These are phyloP conservation scores for Brassica cretica DNA, from an alignment of 345 rosid species.

Conservation along the genomic window DNA sequence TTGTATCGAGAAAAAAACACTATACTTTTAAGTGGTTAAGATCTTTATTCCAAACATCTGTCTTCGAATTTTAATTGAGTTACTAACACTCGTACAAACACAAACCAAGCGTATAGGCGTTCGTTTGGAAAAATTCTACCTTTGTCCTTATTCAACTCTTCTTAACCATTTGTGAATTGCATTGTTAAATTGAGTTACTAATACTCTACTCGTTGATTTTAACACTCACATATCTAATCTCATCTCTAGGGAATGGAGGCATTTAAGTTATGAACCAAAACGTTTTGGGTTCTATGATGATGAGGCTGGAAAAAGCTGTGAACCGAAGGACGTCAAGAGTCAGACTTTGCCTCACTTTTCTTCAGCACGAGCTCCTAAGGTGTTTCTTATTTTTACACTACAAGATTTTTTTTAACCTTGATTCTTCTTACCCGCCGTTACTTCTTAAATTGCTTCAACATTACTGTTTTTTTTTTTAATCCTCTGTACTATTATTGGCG, in stretches of 20 bases:
- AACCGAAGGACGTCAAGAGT: slow-evolving; percentile 25
- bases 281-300: slow-evolving; percentile 48
- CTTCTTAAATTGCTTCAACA: not conserved
- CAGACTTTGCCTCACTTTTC: slow-evolving; percentile 74
- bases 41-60: not conserved
- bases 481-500: slow-evolving; percentile 13
- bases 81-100: not conserved
- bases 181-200: not conserved
- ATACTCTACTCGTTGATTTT: not conserved
- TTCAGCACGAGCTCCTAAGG: slow-evolving; percentile 70
- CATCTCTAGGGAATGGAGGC: slow-evolving; percentile 62
- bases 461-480: not conserved
- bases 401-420: not conserved
- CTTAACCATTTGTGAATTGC: not conserved
- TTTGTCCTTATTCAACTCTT: not conserved
- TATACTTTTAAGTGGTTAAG: not conserved
- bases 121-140: no score
- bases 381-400: slow-evolving; percentile 26
- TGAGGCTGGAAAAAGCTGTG: slow-evolving; percentile 33
- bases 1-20: not conserved
- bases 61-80: not conserved
- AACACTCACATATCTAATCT: not conserved
- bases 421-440: not conserved
- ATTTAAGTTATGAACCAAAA: slow-evolving; percentile 53
- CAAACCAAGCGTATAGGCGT: not conserved